phyloP scores from a whole-genome alignment of 73 alveolate genomes.

The Blepharisma stoltei region DNA sequence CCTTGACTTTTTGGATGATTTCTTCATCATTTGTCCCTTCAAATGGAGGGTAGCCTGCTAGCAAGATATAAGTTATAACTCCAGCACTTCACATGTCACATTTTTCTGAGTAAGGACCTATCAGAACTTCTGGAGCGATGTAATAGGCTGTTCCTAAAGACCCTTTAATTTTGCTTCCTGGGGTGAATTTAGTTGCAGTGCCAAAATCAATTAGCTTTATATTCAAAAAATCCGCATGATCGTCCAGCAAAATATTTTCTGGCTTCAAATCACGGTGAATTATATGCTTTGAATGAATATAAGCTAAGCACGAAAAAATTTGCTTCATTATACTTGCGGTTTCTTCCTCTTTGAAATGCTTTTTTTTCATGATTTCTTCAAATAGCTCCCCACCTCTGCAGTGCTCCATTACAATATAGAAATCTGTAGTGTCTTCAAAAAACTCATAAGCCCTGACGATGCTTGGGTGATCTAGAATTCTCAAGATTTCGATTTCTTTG shows the following conservation, averaged over 20 bases:
- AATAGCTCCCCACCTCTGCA: conserved; percentile 42
- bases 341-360: conserved; percentile 25
- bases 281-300: conserved; percentile 43
- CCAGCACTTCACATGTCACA: conserved; percentile 56
- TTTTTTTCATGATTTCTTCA: conserved; percentile 8
- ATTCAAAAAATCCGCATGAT: conserved; percentile 45
- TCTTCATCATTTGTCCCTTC: conserved; percentile 78
- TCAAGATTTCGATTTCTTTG: conserved; percentile 34
- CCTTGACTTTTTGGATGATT: conserved; percentile 49
- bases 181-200: conserved; percentile 9
- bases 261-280: conserved; percentile 60
- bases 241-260: conserved; percentile 52
- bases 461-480: conserved; percentile 33
- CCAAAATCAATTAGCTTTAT: conserved; percentile 32
- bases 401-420: conserved; percentile 33
- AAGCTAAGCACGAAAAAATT: conserved; percentile 32
- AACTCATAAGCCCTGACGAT: conserved; percentile 32
- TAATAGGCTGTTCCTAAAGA: conserved; percentile 50
- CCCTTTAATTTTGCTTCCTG: conserved; percentile 33
- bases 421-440: conserved; percentile 34
- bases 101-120: conserved; percentile 35
- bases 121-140: conserved; percentile 53
- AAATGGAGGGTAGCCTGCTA: conserved; percentile 78
- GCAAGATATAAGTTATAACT: conserved; percentile 50
- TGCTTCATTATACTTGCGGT: conserved; percentile 32